A percentile compares a stretch with the other conserved stretches of the same genome.
Evolutionary conservation across 2,329 filamentous ascomycete species (phyloP).

Genomic region (Fusarium drepaniforme): DNA sequence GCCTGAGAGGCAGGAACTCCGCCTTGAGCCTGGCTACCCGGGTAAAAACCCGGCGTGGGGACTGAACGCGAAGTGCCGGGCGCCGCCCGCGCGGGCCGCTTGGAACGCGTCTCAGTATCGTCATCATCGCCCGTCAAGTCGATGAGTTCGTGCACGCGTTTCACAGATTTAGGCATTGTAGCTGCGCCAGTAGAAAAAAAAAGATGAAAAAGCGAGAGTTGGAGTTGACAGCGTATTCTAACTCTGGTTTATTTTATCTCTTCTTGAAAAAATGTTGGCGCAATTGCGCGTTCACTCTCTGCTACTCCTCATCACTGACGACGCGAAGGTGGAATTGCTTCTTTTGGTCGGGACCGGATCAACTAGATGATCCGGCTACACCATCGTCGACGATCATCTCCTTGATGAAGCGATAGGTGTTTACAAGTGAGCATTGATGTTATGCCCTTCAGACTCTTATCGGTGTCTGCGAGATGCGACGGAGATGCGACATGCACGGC

Average conservation of each 20-base stretch:
- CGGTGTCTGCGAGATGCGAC: not conserved
- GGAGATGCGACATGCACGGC: not conserved
- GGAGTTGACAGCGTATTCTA: not conserved
- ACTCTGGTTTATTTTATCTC: not conserved
- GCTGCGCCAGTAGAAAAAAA: not conserved
- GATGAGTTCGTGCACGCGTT: constrained; percentile 54
- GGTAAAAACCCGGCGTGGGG: constrained; percentile 1
- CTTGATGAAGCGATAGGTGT: not conserved
- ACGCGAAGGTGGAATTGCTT: constrained; percentile 31
- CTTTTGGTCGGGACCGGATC: constrained; percentile 15
- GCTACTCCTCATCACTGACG: not conserved
- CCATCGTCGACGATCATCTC: not conserved
- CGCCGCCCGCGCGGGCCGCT: constrained; percentile 41
- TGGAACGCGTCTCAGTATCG: constrained; percentile 37
- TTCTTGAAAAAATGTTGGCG: not conserved
- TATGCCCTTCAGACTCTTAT: not conserved
- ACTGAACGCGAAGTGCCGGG: constrained; percentile 4
- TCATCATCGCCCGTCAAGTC: constrained; percentile 58
- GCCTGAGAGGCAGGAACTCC: constrained; percentile 19
- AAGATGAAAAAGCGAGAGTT: not conserved
- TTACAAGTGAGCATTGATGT: not conserved
- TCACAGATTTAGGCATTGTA: constrained; percentile 42
- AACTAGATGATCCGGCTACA: constrained; percentile 14
- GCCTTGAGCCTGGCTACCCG: constrained; percentile 29
- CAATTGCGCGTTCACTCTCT: constrained; percentile 1